Evolutionary conservation across 1,284 basidiomycete genomes (phyloP), one percentile per base, ranked within the genome.

Genomic region (Cryptococcus deneoformans): DNA sequence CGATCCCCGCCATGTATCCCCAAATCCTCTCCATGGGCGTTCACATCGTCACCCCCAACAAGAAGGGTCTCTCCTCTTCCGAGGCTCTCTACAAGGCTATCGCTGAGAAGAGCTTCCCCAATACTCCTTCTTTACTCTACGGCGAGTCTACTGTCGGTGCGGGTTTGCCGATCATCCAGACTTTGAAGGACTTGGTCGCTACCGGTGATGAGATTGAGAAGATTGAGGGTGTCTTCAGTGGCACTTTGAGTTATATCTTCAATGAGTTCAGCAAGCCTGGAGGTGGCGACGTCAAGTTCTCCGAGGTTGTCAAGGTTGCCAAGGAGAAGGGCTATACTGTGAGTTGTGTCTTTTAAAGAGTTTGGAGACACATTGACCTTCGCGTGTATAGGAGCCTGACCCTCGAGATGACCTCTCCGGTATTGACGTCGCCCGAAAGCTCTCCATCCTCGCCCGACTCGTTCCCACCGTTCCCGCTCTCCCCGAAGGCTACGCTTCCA

Each of bases 201-300:
- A 97, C 94, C 3, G 95, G 95, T 5, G 96, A 99, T 75, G 87
- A 91, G 70, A 79, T 84, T 52, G 73, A 76, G 52, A 81, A 81
- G 71, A 80, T 84, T 58, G 82, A 84, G 69, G 83, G 83, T 38
- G 77, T 79, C n/a, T 78, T 79, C 77, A 92, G 89, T 7, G 95
- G 95, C 3, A 99, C 95, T 0, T 86, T 99, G 81, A 92, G 89
- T 73, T 99, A 99, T 81, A 98, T 99, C 79, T 99, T 99, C 83
- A 99, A 99, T 80, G 87, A 93, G 66, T 99, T 93, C 76, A 92
- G 89, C 5, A 77, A 75, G 59, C 66, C 67, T 42, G 72, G 72
- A 56, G 74, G 74, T 42, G 65, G 71, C 24, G 64, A 74, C 59
- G 75, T 75, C 53, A 80, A 79, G 67, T 98, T 99, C 79, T 94